Evolutionary conservation across 208 protist species (phyloP), one percentile per base, ranked within the genome.

Genomic region (Trypanosoma lewisi): DNA sequence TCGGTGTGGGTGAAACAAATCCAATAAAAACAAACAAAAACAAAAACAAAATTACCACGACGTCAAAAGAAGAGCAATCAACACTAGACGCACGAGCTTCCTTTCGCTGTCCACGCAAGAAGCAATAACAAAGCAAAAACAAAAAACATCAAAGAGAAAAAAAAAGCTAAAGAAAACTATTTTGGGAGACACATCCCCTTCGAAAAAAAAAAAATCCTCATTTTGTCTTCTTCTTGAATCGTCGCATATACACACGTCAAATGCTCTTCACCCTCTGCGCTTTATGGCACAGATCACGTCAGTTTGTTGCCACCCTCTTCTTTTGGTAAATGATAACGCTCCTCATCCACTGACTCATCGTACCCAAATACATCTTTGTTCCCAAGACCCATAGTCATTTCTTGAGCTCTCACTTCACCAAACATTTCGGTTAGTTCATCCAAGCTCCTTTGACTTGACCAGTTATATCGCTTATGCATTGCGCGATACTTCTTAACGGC

Each of bases 391-490:
- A 85, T 52, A 27, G 73, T 52, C 41, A 67, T 61, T 21, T 75
- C 63, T 33, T 77, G 62, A 25, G 70, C 76, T 34, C 37, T 58
- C 65, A 49, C 56, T 63, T 69, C 50, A 23, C 73, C 53, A 70
- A 50, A 73, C 27, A 58, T 62, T 27, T 70, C 70, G 19, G 63
- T 62, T 52, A 89, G 55, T 48, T 89, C 78, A 0, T 61, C 63
- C 6, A 49, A 34, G 27, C 67, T 75, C 23, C 81, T 80, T 51
- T 78, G 65, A 41, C 76, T 78, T 12, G 77, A 44, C 86, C 82
- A 89, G 7, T 63, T 51, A 37, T 93, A 89, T 0, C 80, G 77
- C 50, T 93, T 93, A 31, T 79, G 25, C 56, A 93, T 77, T 4
- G 79, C 81, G 21, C 86, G 82, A 41, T 82, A 93, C 58, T 85